These are phyloP conservation scores for Rhizophora mangle DNA, from an alignment of 345 rosid species.

Conservation along the genomic window DNA sequence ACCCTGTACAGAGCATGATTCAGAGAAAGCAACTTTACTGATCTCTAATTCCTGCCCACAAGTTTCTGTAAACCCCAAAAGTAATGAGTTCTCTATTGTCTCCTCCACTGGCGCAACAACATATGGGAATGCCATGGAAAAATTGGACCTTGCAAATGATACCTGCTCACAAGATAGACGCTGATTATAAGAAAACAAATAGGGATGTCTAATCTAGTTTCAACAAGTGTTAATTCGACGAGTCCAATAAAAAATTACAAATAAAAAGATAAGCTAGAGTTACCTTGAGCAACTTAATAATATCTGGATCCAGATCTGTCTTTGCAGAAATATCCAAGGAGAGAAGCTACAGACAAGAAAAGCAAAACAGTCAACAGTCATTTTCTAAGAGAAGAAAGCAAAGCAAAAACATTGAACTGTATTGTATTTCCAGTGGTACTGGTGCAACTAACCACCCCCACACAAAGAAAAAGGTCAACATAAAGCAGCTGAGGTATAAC, in stretches of 20 bases:
- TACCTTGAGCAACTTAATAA: conserved; percentile 74
- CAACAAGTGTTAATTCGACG: background rate
- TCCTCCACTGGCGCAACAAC: conserved; percentile 66
- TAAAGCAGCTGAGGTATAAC: background rate
- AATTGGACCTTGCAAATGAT: conserved; percentile 61
- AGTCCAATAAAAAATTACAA: background rate
- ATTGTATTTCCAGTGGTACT: background rate
- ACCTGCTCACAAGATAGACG: conserved; percentile 41
- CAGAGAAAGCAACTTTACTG: conserved; percentile 64
- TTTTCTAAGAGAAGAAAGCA: background rate
- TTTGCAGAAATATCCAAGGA: conserved; percentile 64
- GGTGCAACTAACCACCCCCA: background rate
- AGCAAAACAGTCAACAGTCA: conserved; percentile 10
- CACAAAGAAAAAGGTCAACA: background rate
- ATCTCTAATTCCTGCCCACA: conserved; percentile 52
- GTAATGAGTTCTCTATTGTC: conserved; percentile 64
- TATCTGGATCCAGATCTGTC: conserved; percentile 45
- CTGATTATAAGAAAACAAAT: conserved; percentile 11
- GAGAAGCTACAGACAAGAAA: conserved; percentile 45
- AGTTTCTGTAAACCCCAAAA: conserved; percentile 63
- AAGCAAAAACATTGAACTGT: background rate
- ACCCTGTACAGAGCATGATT: conserved; percentile 63
- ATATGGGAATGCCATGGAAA: conserved; percentile 92
- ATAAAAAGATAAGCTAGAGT: conserved; percentile 4
- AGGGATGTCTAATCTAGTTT: background rate